phyloP scores from a whole-genome alignment of 2,329 filamentous ascomycete species.

The Alternaria sp. region DNA sequence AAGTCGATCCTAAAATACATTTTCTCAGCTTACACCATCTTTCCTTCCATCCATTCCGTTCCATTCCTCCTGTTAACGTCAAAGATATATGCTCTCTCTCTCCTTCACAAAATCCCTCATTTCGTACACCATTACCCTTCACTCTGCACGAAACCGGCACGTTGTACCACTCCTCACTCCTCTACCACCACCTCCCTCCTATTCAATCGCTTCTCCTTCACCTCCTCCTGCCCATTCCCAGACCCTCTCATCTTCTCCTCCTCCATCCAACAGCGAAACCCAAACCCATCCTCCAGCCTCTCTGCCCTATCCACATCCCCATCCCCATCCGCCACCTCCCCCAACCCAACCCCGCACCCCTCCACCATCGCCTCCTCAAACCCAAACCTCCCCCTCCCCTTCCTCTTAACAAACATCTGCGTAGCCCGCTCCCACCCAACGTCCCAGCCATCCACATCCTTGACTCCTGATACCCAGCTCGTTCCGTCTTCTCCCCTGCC shows the following conservation, averaged over 20 bases:
- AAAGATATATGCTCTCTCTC: not conserved
- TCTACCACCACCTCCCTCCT: not conserved
- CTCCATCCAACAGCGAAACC: not conserved
- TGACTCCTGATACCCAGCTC: not conserved
- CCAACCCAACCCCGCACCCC: not conserved
- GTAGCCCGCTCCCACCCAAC: not conserved
- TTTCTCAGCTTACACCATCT: not conserved
- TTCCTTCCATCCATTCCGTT: not conserved
- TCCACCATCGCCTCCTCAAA: not conserved
- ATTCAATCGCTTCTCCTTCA: not conserved
- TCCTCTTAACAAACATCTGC: not conserved
- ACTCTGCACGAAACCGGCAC: too few species aligned
- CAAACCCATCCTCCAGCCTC: not conserved
- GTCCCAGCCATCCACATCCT: not conserved
- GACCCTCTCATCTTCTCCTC: not conserved
- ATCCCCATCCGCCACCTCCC: not conserved
- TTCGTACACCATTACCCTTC: too few species aligned
- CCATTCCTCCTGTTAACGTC: not conserved
- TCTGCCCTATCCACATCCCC: not conserved
- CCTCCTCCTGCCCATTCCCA: too few species aligned
- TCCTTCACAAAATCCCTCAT: too few species aligned
- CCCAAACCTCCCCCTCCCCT: not conserved
- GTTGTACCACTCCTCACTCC: too few species aligned
- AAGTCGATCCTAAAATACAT: not conserved
- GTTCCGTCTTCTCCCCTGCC: not conserved